Conservation (phyloP, 1,139 yeast genomes). For the Yamadazyma membranifaciens region DNA sequence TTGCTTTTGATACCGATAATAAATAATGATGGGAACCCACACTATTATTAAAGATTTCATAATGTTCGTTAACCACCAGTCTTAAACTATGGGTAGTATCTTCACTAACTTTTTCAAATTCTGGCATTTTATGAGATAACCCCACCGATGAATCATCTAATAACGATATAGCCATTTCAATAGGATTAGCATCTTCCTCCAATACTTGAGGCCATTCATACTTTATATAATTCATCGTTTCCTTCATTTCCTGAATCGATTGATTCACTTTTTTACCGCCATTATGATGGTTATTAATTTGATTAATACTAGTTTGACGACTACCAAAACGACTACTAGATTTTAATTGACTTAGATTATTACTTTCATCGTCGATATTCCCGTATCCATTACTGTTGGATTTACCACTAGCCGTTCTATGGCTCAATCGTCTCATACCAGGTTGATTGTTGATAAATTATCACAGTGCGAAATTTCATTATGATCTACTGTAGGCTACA, state of each 20-base stretch:
- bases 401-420: conserved; percentile 5
- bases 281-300: background rate
- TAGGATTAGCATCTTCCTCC: conserved; percentile 59
- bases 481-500: background rate
- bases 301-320: conserved; percentile 1
- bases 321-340: conserved; percentile 4
- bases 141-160: conserved; percentile 89
- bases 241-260: conserved; percentile 37
- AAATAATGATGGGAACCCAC: conserved; percentile 73
- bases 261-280: conserved; percentile 8
- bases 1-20: conserved; percentile 52
- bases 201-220: conserved; percentile 49
- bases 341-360: background rate
- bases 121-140: conserved; percentile 64
- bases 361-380: conserved; percentile 9
- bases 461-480: conserved; percentile 2
- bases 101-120: conserved; percentile 53
- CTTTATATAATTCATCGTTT: conserved; percentile 34
- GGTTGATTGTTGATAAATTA: conserved; percentile 2
- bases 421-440: conserved; percentile 8
- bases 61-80: conserved; percentile 75
- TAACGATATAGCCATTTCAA: conserved; percentile 78
- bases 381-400: conserved; percentile 2
- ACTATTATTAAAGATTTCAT: conserved; percentile 80
- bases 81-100: conserved; percentile 60